Evolutionary conservation across 495 filamentous ascomycete species (phyloP), one percentile per base, ranked within the genome.

Genomic region (Penicillium riverlandense): DNA sequence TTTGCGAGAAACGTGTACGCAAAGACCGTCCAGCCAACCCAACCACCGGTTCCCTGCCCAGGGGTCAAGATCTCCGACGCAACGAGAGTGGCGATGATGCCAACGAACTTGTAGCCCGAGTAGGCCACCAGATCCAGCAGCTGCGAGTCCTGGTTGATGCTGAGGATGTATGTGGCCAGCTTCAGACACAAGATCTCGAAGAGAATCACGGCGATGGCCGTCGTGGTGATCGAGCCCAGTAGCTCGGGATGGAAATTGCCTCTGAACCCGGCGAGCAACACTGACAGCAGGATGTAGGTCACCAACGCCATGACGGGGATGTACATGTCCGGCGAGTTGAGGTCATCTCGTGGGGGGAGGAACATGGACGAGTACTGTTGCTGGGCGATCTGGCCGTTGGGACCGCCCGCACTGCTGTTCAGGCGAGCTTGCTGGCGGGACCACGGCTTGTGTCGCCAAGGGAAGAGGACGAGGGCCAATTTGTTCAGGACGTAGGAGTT

Each of bases 301-400:
- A 97, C 88, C 40, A 99, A 71, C 5, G 92, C 90, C 75, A 74
- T 74, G 37, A 74, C 69, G 28, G 92, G 92, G 52, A 99, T 97
- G 74, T 99, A 99, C 88, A 97, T 95, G 69, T 99, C 92, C 6
- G 94, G 92, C 38, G 88, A 90, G 65, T 99, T 99, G 61, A 96
- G 74, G 61, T 99, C 92, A 59, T 97, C 91, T 38, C 91, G 78
- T n/a, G 92, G 92, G 8, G 92, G 90, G 7, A 96, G 76, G 66
- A 88, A 97, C 77, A 86, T 86, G 35, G 83, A 85, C 41, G 90
- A 85, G 52, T 76, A 76, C 52, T 77, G 72, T 42, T 75, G 68
- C 45, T 72, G 68, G 14, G 55, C 52, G 11, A 76, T 67, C 52
- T 85, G 78, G 8, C 84, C 84, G 47, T 71, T 75, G 11, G 83